Evolutionary conservation across 2,329 filamentous ascomycete genomes (phyloP).

Genomic region (Pezicula carpinea): DNA sequence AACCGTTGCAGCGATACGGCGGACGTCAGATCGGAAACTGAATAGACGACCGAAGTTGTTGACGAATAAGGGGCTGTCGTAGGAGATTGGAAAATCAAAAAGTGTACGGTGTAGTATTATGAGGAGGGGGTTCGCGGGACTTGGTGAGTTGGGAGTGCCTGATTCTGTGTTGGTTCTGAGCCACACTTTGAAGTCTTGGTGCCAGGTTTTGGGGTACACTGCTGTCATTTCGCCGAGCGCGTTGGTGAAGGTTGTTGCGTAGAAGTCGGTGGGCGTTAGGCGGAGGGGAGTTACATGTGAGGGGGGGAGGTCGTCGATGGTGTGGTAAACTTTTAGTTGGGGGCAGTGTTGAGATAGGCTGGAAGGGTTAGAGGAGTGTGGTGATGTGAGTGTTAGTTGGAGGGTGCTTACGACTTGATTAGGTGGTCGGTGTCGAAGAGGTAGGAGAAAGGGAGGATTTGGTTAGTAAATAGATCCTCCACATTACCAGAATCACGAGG

Average conservation of each 20-base stretch:
- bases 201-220: neutral
- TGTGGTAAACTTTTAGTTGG: conserved; percentile 3
- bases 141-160: neutral
- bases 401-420: neutral
- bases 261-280: neutral
- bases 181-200: conserved; percentile 1
- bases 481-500: conserved; percentile 3
- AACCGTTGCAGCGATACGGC: conserved; percentile 28
- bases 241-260: conserved; percentile 1
- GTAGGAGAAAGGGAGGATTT: conserved; percentile 15
- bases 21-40: conserved; percentile 33
- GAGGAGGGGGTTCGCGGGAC: neutral
- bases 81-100: conserved; percentile 31
- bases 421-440: conserved; percentile 22
- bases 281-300: neutral
- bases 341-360: neutral
- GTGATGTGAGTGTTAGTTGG: neutral
- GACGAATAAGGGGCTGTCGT: conserved; percentile 38
- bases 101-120: neutral
- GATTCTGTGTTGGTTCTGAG: neutral
- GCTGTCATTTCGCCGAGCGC: neutral
- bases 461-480: conserved; percentile 5
- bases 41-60: conserved; percentile 38
- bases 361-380: too few species aligned
- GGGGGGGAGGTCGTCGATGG: neutral